Conservation (phyloP, 2,329 filamentous ascomycete genomes). For the Monosporascus sp. region DNA sequence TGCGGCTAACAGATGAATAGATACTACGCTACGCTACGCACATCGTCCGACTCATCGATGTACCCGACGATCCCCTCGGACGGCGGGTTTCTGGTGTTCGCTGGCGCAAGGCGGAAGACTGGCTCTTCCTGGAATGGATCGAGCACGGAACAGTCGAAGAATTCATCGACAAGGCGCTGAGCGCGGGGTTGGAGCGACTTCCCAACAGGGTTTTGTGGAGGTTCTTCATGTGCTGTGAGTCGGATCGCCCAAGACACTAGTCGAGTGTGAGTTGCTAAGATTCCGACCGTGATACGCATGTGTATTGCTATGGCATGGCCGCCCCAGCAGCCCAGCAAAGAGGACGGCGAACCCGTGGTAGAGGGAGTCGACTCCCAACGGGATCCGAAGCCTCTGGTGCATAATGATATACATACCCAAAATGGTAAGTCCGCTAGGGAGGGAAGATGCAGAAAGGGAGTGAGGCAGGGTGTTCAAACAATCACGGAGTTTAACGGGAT, state of each 20-base stretch:
- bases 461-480: neutral
- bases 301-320: constrained; percentile 1
- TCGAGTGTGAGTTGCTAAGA: no score
- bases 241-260: neutral
- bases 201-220: neutral
- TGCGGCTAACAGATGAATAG: neutral
- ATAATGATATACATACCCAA: neutral
- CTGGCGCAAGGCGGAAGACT: neutral
- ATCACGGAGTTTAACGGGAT: neutral
- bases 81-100: neutral
- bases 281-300: neutral
- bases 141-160: neutral
- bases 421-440: neutral
- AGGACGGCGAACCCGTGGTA: neutral
- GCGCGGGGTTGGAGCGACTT: neutral
- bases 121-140: neutral
- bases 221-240: constrained; percentile 2
- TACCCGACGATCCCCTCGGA: neutral
- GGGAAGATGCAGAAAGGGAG: neutral
- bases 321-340: neutral
- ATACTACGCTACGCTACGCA: neutral
- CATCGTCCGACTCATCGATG: neutral
- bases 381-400: neutral
- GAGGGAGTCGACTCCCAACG: neutral
- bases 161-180: neutral